A percentile compares a stretch with the other conserved stretches of the same genome.
Evolutionary conservation across 2,329 filamentous ascomycete genomes (phyloP).

Genomic region (Zasmidium cellare): DNA sequence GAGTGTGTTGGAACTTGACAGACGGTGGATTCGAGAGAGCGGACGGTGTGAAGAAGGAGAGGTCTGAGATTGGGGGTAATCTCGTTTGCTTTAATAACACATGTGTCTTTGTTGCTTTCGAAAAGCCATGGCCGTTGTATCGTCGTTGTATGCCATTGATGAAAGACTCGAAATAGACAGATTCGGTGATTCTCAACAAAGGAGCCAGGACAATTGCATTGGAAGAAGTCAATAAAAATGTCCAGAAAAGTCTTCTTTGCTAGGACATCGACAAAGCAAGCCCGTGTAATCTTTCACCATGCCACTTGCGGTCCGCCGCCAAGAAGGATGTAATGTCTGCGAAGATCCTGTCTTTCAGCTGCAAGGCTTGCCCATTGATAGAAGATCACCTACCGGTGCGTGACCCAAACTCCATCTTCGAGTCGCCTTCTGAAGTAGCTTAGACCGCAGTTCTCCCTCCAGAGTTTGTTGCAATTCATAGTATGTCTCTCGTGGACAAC

Average conservation of each 20-base stretch:
- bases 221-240: neutral
- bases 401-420: neutral
- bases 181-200: neutral
- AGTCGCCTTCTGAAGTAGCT: no score
- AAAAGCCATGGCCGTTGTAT: no score
- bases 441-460: no score
- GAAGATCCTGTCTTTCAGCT: no score
- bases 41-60: neutral
- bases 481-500: no score
- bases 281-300: neutral
- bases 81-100: neutral
- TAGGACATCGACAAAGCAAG: neutral
- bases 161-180: slow-evolving; percentile 9
- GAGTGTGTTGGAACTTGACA: neutral
- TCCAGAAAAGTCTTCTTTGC: neutral
- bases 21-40: neutral
- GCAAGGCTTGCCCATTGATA: no score
- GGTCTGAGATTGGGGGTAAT: neutral
- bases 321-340: neutral
- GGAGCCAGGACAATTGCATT: neutral
- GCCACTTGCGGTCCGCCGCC: neutral
- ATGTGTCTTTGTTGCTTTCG: slow-evolving; percentile 4
- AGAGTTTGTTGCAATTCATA: no score
- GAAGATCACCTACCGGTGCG: neutral
- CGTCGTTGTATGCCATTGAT: neutral